Evolutionary conservation across 2,329 filamentous ascomycete genomes (phyloP).

Genomic region (Microcyclosporella mali): DNA sequence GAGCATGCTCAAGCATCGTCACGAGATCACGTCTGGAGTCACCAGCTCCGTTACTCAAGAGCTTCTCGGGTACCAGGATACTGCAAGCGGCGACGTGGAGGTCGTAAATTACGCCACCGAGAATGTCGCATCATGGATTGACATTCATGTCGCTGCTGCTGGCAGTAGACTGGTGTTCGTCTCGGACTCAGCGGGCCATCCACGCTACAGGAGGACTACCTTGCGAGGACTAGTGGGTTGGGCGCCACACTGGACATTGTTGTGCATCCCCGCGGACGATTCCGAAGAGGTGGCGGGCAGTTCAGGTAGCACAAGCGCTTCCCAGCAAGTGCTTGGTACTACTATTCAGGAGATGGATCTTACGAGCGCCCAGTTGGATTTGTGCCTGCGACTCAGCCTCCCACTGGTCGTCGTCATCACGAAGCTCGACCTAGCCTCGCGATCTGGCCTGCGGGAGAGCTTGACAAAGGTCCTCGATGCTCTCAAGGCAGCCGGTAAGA

Average conservation of each 20-base stretch:
- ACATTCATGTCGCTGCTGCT: slow-evolving; percentile 76
- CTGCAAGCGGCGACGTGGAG: slow-evolving; percentile 26
- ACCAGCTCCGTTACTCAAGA: slow-evolving; percentile 95
- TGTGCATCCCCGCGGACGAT: slow-evolving; percentile 80
- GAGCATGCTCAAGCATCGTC: slow-evolving; percentile 82
- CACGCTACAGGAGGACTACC: slow-evolving; percentile 81
- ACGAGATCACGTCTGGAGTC: slow-evolving; percentile 84
- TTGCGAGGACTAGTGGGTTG: slow-evolving; percentile 87
- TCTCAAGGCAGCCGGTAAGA: slow-evolving; percentile 68
- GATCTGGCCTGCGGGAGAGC: slow-evolving; percentile 60
- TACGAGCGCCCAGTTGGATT: slow-evolving; percentile 70
- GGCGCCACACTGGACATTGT: slow-evolving; percentile 87
- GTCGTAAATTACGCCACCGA: slow-evolving; percentile 80
- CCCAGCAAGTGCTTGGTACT: slow-evolving; percentile 48
- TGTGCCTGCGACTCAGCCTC: slow-evolving; percentile 74
- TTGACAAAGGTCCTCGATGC: slow-evolving; percentile 68
- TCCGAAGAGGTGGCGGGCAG: slow-evolving; percentile 44
- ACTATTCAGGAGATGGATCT: slow-evolving; percentile 59
- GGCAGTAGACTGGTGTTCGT: slow-evolving; percentile 75
- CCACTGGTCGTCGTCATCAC: slow-evolving; percentile 80
- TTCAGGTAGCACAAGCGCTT: slow-evolving; percentile 43
- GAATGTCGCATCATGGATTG: slow-evolving; percentile 87
- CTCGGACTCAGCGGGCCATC: slow-evolving; percentile 86
- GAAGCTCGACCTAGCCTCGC: slow-evolving; percentile 82
- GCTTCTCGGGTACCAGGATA: slow-evolving; percentile 68